Base-by-base conservation (phyloP, 2,329 filamentous ascomycete species). In the Verticillium nonalfalfae region DNA sequence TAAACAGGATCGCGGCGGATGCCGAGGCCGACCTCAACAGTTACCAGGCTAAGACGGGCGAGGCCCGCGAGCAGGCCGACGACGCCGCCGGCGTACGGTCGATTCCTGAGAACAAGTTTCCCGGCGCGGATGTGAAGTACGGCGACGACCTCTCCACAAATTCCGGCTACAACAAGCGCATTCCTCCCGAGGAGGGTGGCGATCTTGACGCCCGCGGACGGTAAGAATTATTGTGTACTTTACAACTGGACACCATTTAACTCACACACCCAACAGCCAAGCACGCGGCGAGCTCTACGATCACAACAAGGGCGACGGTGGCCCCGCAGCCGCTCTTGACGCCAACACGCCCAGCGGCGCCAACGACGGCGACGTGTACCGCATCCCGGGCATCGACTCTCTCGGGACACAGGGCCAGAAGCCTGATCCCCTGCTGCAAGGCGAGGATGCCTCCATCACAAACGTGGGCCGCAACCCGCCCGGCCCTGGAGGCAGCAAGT, bases 11-110 rank as follows among this genome's bases (percentile, higher is more conserved):
- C 60, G 75, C 79, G 61, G 70, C 75, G 38, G 68, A 79, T 66
- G 78, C 80, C 55, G 78, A 82, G 73, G 69, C 68, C 59, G 78
- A 81, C 65, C 73, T 81, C 60, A 81, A 81, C 73, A 76, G 72
- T 13, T 78, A 80, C 67, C 74, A 79, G 65, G 69, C 78, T 65
- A 82, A 81, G 71, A 80, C 78, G 1, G 79, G 80, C 59, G 70
- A 70, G 9, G 73, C 73, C 57, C 77, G 74, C 62, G 67, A 70
- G 3, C 71, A 77, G 6, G 71, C 71, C 4, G 71, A 70, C 18
- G 77, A 79, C 26, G 73, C 79, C 7, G 73, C 75, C 3, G 79
- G 77, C 54, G 75, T 80, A 56, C 76, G 79, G 60, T 68, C 74
- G 1, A 68, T 71, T 11, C 74, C 72, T 33, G 77, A 78, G 70